Percentiles rank a stretch among this genome's conserved stretches.
These are phyloP conservation scores for Sporobolomyces phaffii DNA, from an alignment of 768 basidiomycete genomes.

Conservation along the genomic window DNA sequence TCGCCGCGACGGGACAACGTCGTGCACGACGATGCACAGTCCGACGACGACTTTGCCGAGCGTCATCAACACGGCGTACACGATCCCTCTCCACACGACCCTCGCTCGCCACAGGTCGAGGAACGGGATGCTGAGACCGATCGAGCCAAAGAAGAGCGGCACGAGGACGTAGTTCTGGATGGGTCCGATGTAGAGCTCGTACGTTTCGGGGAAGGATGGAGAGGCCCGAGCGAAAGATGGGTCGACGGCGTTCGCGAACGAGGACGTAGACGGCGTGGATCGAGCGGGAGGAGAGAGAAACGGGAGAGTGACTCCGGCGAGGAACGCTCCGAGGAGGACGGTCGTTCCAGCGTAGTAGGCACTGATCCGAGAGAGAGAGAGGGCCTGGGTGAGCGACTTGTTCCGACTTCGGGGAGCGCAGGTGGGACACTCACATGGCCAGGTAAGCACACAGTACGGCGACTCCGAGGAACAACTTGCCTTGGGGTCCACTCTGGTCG, in stretches of 20 bases:
- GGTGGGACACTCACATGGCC: constrained; percentile 22
- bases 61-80: constrained; percentile 59
- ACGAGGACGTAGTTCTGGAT: constrained; percentile 48
- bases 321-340: constrained; percentile 60
- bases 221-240: no score
- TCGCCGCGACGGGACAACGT: not conserved
- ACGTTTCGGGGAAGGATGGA: not conserved
- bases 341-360: constrained; percentile 56
- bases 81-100: constrained; percentile 55
- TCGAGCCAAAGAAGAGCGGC: constrained; percentile 63
- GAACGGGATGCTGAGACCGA: constrained; percentile 57
- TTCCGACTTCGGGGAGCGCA: not conserved
- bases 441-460: constrained; percentile 22
- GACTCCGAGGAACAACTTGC: constrained; percentile 10
- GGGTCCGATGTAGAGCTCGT: not conserved
- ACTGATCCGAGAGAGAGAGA: not conserved
- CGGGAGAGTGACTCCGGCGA: constrained; percentile 51
- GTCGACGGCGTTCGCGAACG: not conserved
- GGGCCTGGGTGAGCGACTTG: not conserved
- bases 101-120: constrained; percentile 48
- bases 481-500: not conserved
- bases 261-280: not conserved
- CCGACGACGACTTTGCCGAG: constrained; percentile 56
- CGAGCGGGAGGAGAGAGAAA: no score
- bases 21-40: constrained; percentile 46